Base-by-base conservation (phyloP, 78 protist genomes). In the Cavenderia fasciculata region DNA sequence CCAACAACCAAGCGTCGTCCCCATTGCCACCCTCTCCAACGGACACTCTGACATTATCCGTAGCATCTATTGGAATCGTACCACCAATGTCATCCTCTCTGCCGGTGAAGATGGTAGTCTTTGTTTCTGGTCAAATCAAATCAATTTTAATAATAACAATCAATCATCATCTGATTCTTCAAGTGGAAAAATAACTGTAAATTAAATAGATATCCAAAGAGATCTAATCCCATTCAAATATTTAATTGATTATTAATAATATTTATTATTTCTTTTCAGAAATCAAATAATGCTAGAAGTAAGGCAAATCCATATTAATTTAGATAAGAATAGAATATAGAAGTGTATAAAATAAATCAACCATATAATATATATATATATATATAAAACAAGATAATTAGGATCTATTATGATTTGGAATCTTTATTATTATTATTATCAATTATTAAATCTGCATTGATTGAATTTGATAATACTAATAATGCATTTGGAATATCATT, bases 401-500 rank as follows among this genome's bases (percentile, higher is more conserved):
- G n/a, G n/a, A n/a, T n/a, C n/a, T n/a, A n/a, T n/a, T n/a, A n/a
- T n/a, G n/a, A n/a, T n/a, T n/a, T n/a, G n/a, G n/a, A n/a, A n/a
- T n/a, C n/a, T n/a, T 63, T 36, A 40, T 40, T 31, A 38, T 19
- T 12, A 2, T 63, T 4, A 63, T 63, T 63, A 21, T 63, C n/a
- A 38, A 38, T 34, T 63, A 4, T 63, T 2, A 63, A 38, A 21
- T 33, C 47, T 16, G 72, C 43, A 38, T 63, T 38, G 2, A 16
- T 66, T 63, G 88, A 79, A 21, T 79, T 47, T 10, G 5, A 3
- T 25, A 56, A 29, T 4, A 66, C 71, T 18, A 49, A 36, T 25
- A 34, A 41, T 29, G 88, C 75, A 79, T 79, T 79, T 47, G 88
- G 88, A 8, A 79, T 79, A 56, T 79, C 88, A 27, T 79, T 79